These are phyloP conservation scores for Ceriops zippeliana DNA, from an alignment of 345 rosid species.

Conservation along the genomic window DNA sequence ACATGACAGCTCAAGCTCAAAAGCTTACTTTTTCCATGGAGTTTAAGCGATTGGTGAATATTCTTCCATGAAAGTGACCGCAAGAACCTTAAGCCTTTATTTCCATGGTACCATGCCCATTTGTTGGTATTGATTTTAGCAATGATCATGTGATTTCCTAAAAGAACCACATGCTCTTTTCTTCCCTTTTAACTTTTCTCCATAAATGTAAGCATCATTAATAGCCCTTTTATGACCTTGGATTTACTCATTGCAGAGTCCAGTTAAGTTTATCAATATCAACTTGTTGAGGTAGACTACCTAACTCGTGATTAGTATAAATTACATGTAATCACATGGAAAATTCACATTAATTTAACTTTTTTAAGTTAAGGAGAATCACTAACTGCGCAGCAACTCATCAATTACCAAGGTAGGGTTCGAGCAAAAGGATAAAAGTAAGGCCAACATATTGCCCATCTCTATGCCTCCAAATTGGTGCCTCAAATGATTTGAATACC, in stretches of 20 bases:
- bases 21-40: constrained; percentile 24
- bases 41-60: constrained; percentile 19
- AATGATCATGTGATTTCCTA: constrained; percentile 38
- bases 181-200: constrained; percentile 17
- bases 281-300: constrained; percentile 5
- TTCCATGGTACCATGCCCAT: constrained; percentile 8
- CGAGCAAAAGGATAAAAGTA: constrained; percentile 4
- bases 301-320: constrained; percentile 21
- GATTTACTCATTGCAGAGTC: background rate
- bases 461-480: constrained; percentile 16
- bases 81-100: constrained; percentile 22
- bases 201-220: background rate
- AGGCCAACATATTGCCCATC: constrained; percentile 3
- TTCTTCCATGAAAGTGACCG: constrained; percentile 27
- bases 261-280: background rate
- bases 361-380: constrained; percentile 28
- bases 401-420: background rate
- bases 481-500: constrained; percentile 32
- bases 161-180: constrained; percentile 27
- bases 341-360: constrained; percentile 5
- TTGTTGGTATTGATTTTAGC: background rate
- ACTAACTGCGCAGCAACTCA: constrained; percentile 21
- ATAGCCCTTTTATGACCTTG: background rate
- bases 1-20: constrained; percentile 37
- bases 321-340: constrained; percentile 12